phyloP scores from a whole-genome alignment of 208 protist genomes.

The Endotrypanum monterogeii region DNA sequence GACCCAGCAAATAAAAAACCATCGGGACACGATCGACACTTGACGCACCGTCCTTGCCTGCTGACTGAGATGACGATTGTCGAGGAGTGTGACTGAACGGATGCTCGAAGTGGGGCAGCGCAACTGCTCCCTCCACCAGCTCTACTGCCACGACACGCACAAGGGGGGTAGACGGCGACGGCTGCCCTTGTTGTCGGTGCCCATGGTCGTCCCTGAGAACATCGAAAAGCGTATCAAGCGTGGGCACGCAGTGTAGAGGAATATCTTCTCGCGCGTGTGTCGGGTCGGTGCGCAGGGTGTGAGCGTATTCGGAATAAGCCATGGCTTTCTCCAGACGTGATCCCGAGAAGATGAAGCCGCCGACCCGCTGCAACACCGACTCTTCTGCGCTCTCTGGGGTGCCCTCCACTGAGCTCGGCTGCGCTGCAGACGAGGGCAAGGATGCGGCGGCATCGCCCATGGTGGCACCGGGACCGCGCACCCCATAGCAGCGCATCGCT shows the following conservation, averaged over 20 bases:
- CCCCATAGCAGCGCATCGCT: constrained; percentile 52
- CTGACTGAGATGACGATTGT: neutral
- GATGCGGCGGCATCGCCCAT: neutral
- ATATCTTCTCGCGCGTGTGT: constrained; percentile 36
- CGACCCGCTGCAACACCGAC: constrained; percentile 11
- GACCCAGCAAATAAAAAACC: constrained; percentile 72
- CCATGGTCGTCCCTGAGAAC: constrained; percentile 26
- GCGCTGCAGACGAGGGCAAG: neutral
- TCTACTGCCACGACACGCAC: constrained; percentile 63
- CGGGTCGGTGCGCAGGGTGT: constrained; percentile 42
- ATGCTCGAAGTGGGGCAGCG: constrained; percentile 46
- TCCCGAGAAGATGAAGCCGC: constrained; percentile 59
- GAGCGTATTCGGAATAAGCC: constrained; percentile 25
- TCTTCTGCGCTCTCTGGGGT: neutral
- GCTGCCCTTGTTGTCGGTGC: neutral
- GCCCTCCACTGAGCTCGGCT: neutral
- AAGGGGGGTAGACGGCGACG: neutral
- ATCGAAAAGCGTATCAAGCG: constrained; percentile 44
- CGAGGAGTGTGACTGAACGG: constrained; percentile 13
- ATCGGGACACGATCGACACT: constrained; percentile 17
- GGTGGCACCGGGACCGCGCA: constrained; percentile 15
- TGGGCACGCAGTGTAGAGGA: constrained; percentile 38
- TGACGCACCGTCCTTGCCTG: neutral
- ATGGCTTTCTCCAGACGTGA: constrained; percentile 45
- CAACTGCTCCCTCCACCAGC: constrained; percentile 51